These are phyloP conservation scores for Akanthomyces lecanii DNA, from an alignment of 2,329 filamentous ascomycete genomes.

Conservation along the genomic window DNA sequence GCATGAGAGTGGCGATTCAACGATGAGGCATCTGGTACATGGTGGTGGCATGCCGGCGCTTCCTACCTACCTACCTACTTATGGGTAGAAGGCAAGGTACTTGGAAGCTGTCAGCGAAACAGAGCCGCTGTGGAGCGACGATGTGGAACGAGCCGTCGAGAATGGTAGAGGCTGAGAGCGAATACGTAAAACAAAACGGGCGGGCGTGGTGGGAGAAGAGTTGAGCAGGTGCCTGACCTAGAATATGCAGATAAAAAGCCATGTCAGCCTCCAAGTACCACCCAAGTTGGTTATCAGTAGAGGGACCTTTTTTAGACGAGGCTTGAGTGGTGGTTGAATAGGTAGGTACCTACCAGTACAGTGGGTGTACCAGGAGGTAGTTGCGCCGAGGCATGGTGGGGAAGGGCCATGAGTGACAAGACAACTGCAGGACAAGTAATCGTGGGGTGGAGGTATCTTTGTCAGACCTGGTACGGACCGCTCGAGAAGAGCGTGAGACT, in stretches of 20 bases:
- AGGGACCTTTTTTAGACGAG: not conserved
- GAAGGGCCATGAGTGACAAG: not conserved
- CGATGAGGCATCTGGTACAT: not conserved
- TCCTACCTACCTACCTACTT: too few species aligned
- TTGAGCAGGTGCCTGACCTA: not conserved
- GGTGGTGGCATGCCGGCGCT: not conserved
- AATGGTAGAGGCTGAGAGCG: not conserved
- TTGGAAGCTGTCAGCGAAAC: not conserved
- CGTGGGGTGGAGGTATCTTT: not conserved
- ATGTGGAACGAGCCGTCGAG: not conserved
- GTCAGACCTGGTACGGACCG: not conserved
- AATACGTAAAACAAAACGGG: not conserved
- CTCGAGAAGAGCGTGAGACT: too few species aligned
- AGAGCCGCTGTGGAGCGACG: not conserved
- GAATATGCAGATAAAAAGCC: conserved; percentile 1
- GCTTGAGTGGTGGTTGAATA: not conserved
- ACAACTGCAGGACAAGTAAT: not conserved
- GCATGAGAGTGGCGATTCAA: not conserved
- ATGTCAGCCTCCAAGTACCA: not conserved
- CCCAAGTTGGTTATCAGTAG: not conserved
- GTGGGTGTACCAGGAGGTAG: too few species aligned
- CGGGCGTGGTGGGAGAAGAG: not conserved
- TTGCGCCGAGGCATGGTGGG: conserved; percentile 4
- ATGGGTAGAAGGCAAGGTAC: too few species aligned
- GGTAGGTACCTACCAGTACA: too few species aligned